Base-by-base conservation (phyloP, 1,139 yeast species). In the Tardiomyces digboiensis region DNA sequence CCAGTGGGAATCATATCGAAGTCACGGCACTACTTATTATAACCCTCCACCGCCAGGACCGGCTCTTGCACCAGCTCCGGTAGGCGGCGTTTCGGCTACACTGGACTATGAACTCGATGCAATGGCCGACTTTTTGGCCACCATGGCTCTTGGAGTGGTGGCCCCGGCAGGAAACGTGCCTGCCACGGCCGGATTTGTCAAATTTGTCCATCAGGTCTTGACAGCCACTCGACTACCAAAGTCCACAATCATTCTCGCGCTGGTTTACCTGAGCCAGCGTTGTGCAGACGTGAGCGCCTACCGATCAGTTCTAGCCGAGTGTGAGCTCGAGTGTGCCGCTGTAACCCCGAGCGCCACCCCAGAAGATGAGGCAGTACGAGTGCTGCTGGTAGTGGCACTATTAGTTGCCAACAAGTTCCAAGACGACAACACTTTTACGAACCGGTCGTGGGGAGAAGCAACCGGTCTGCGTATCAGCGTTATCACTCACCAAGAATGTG, bases 401-500 rank as follows among this genome's bases (percentile, higher is more conserved):
- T 76, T 91, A 37, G 71, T 91, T 51, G 95, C 97, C 39, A 91
- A 91, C 68, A 91, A 91, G 66, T 86, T 88, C 62, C 88, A 89
- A 60, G 97, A 91, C 64, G 98, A 91, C 67, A 88, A 89, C 66
- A 91, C 97, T 21, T 91, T 91, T 59, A 88, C 95, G 49, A 91
- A 89, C 67, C 80, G 80, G 59, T 87, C 96, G 8, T 91, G 98
- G 98, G 76, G 88, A 40, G 91, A 88, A 46, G 97, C 97, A 19
- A 85, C 97, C 13, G 95, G 95, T 21, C 73, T 91, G 51, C 67
- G 76, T 14, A 71, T 86, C 44, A 57, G 57, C 2, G 67, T 72
- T 36, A 71, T 91, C 49, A 87, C 89, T 56, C 59, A 64, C 20
- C 69, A 77, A 51, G 98, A 91, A 67, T 75, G 75, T 47, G 71